Evolutionary conservation across 75 land plant genomes (phyloP), one percentile per base, ranked within the genome.

Genomic region (Pinus albicaulis): DNA sequence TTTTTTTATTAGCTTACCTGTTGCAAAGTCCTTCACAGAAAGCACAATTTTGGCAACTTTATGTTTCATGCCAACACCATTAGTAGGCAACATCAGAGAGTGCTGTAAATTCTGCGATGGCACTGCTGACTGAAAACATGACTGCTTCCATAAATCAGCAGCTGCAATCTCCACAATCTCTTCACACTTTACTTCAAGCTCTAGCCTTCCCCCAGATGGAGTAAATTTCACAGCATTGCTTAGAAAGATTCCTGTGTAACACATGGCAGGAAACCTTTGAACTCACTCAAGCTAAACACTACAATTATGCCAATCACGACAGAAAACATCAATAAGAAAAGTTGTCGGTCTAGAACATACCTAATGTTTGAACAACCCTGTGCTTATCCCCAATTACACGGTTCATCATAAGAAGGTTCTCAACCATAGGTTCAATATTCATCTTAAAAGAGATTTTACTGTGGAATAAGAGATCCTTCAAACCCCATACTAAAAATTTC

Each of bases 161-260:
- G 66, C 25, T 28, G 63, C 56, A 56, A 20, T 73, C 81, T 82
- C 81, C 48, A 61, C 57, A 12, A 79, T 36, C 55, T 74, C 84
- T 55, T 82, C 82, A 61, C 85, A 83, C 59, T 68, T 59, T 13
- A 83, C 60, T 44, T 68, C 56, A 59, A 85, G 78, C 25, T 85
- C 85, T 31, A 85, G 60, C 22, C 56, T 85, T 19, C 86, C 87
- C 56, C 86, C 87, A 55, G 55, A 5, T 44, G 87, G 87, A 26
- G 86, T 79, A 34, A 85, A 79, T 77, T 85, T 83, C 4, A 83
- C 86, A 23, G 85, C 87, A 78, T 85, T 85, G 64, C 85, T 82
- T 5, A 85, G 81, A 28, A 82, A 85, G 58, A 83, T 78, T 22
- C 86, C 84, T 84, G 77, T 74, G 77, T 36, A 34, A 41, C 63